Conservation (phyloP, 1,284 basidiomycete species). For the Sporisorium reilianum region DNA sequence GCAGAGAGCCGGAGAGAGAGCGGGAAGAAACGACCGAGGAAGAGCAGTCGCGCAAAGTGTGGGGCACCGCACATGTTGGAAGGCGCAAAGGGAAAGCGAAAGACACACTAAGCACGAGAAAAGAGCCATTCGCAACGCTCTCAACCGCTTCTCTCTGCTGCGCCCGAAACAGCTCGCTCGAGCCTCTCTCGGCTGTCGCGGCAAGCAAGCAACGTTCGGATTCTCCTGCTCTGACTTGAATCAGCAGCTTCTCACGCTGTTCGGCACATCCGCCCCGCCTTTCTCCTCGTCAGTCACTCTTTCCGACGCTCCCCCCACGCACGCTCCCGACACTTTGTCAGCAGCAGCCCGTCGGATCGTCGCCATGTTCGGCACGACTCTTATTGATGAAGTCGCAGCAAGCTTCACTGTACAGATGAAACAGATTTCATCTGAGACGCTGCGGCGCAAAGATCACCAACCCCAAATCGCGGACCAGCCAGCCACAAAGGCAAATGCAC, state of each 20-base stretch:
- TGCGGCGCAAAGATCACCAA: too few relatives aligned
- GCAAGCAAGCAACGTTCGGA: too few relatives aligned
- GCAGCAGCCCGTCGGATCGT: neutral
- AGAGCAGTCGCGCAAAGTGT: conserved; percentile 1
- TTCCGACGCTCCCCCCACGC: too few relatives aligned
- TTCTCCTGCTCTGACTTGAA: too few relatives aligned
- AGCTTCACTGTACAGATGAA: too few relatives aligned
- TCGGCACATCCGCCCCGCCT: too few relatives aligned
- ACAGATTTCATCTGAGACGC: too few relatives aligned
- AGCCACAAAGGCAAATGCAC: too few relatives aligned
- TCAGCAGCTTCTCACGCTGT: too few relatives aligned
- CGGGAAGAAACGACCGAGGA: neutral
- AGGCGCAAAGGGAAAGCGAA: neutral
- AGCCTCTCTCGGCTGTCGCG: conserved; percentile 21
- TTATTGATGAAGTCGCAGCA: too few relatives aligned
- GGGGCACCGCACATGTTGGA: conserved; percentile 28
- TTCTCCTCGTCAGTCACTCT: too few relatives aligned
- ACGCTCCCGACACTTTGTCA: too few relatives aligned
- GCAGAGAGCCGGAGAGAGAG: neutral
- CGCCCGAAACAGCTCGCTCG: neutral
- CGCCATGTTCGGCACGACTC: neutral
- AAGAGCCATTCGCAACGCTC: neutral
- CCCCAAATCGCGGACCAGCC: neutral
- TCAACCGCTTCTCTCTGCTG: conserved; percentile 4
- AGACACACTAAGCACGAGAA: neutral